Evolutionary conservation across 1,284 basidiomycete genomes (phyloP).

Genomic region (Ceratobasidium sp.): DNA sequence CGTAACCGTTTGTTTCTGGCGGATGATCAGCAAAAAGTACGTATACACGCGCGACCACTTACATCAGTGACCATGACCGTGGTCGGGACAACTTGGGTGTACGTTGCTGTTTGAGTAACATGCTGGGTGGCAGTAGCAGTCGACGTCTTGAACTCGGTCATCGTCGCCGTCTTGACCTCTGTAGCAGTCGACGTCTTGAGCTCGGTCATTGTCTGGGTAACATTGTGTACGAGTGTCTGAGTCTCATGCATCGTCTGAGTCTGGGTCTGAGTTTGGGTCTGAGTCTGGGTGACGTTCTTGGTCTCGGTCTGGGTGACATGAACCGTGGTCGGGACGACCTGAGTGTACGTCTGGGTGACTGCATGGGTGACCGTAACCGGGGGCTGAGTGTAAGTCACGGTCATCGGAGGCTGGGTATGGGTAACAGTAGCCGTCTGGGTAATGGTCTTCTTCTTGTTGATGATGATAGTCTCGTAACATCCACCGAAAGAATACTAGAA

Average conservation of each 20-base stretch:
- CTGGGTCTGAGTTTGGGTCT: no score
- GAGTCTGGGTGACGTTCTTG: slow-evolving; percentile 17
- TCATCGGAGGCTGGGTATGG: slow-evolving; percentile 21
- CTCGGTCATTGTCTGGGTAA: no score
- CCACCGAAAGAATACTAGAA: slow-evolving; percentile 38
- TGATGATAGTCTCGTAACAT: slow-evolving; percentile 44
- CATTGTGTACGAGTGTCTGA: no score
- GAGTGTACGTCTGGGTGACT: slow-evolving; percentile 15
- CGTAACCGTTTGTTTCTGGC: slow-evolving; percentile 14
- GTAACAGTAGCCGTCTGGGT: slow-evolving; percentile 24
- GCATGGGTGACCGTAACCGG: slow-evolving; percentile 22
- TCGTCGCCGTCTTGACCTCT: no score
- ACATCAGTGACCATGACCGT: no score
- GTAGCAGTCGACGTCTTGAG: no score
- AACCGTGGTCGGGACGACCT: neutral
- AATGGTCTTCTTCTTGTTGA: slow-evolving; percentile 38
- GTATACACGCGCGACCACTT: no score
- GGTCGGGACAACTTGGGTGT: slow-evolving; percentile 26
- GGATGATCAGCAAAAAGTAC: neutral
- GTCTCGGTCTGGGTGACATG: slow-evolving; percentile 20
- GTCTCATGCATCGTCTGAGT: no score
- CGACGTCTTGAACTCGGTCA: slow-evolving; percentile 37
- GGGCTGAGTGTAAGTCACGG: neutral
- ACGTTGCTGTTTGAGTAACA: no score
- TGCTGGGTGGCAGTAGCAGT: slow-evolving; percentile 36